Evolutionary conservation across 129 eudicot species (phyloP).

Genomic region (Logfia minima): DNA sequence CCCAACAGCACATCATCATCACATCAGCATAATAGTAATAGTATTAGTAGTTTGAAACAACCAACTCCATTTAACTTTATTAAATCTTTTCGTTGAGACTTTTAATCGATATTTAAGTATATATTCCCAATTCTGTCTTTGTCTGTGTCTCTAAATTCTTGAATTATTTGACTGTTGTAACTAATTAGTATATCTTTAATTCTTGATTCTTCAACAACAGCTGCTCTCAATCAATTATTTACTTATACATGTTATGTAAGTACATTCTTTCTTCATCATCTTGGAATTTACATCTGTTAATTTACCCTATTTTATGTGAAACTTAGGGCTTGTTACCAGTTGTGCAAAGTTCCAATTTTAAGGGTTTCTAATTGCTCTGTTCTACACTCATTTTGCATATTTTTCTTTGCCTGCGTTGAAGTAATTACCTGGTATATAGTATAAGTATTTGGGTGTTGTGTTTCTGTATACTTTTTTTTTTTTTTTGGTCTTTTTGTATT

Average conservation of each 20-base stretch:
- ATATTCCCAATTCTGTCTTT: constrained; percentile 3
- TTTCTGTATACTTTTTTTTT: no score
- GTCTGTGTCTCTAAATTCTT: not conserved
- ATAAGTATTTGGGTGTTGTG: no score
- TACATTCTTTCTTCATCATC: not conserved
- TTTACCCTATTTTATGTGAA: not conserved
- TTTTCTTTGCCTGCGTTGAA: not conserved
- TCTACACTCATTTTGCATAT: not conserved
- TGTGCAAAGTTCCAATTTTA: not conserved
- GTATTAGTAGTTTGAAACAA: not conserved
- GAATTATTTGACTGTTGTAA: not conserved
- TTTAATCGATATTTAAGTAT: not conserved
- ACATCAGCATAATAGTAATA: not conserved
- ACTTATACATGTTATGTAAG: not conserved
- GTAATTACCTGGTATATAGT: not conserved
- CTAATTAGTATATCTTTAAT: not conserved
- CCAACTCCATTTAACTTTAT: not conserved
- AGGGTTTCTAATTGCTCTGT: not conserved
- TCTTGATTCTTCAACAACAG: constrained; percentile 4
- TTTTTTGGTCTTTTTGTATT: not conserved
- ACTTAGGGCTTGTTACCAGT: not conserved
- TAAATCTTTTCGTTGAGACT: not conserved
- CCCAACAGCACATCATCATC: not conserved
- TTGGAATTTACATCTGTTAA: not conserved
- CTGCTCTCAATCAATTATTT: not conserved